Conservation (phyloP, 345 rosid species). For the Citrus cavaleriei region DNA sequence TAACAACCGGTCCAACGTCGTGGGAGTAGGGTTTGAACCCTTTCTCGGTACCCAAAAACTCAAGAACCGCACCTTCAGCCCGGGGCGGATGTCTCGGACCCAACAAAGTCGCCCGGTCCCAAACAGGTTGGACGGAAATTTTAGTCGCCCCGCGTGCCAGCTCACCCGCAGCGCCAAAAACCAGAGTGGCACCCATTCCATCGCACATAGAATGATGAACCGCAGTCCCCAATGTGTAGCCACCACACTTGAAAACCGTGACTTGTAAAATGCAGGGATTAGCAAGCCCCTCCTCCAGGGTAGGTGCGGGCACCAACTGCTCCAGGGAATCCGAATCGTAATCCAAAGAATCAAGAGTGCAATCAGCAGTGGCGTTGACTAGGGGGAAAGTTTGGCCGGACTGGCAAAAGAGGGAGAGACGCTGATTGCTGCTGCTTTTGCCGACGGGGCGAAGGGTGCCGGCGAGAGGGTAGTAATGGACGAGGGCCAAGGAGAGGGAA, state of each 20-base stretch:
- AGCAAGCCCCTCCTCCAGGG: slow-evolving; percentile 35
- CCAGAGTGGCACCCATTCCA: slow-evolving; percentile 81
- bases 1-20: slow-evolving; percentile 31
- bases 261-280: slow-evolving; percentile 73
- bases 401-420: slow-evolving; percentile 42
- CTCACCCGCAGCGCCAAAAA: slow-evolving; percentile 63
- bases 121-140: slow-evolving; percentile 51
- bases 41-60: slow-evolving; percentile 43
- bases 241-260: slow-evolving; percentile 74
- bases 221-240: slow-evolving; percentile 65
- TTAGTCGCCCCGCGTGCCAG: slow-evolving; percentile 58
- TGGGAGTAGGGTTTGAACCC: slow-evolving; percentile 43
- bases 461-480: slow-evolving; percentile 66
- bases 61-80: slow-evolving; percentile 49
- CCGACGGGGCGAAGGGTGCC: slow-evolving; percentile 36
- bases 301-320: slow-evolving; percentile 57
- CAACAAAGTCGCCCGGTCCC: slow-evolving; percentile 55
- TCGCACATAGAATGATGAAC: slow-evolving; percentile 70
- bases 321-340: slow-evolving; percentile 50
- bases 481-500: slow-evolving; percentile 53
- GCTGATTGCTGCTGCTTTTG: not conserved
- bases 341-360: slow-evolving; percentile 51
- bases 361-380: slow-evolving; percentile 46
- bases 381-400: slow-evolving; percentile 56
- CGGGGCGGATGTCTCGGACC: slow-evolving; percentile 66